Conservation (phyloP, 1,139 yeast species). For the Geotrichum citri-aurantii region DNA sequence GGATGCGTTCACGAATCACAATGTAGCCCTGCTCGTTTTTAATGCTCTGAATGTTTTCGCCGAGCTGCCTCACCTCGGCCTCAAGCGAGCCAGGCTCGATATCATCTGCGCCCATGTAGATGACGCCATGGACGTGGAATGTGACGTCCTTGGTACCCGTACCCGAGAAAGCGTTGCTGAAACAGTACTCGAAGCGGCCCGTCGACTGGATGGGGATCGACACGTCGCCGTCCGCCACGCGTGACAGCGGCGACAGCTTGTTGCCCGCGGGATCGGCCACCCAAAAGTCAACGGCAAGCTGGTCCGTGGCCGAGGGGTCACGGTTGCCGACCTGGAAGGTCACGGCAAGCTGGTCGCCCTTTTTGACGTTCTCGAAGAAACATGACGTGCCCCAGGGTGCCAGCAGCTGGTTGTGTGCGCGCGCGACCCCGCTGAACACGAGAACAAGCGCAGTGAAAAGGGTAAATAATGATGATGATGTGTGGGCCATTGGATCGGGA, state of each 20-base stretch:
- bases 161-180: slow-evolving; percentile 75
- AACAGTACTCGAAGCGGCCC: slow-evolving; percentile 86
- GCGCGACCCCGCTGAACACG: slow-evolving; percentile 20
- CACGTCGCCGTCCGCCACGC: slow-evolving; percentile 77
- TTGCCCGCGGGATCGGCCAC: slow-evolving; percentile 57
- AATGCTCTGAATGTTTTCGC: slow-evolving; percentile 75
- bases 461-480: not conserved
- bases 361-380: slow-evolving; percentile 75
- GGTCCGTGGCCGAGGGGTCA: slow-evolving; percentile 71
- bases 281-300: slow-evolving; percentile 70
- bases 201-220: slow-evolving; percentile 54
- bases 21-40: slow-evolving; percentile 84
- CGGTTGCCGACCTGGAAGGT: slow-evolving; percentile 93
- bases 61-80: slow-evolving; percentile 70
- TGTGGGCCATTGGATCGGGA: not conserved
- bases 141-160: slow-evolving; percentile 83
- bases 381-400: slow-evolving; percentile 87
- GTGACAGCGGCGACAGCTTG: slow-evolving; percentile 46
- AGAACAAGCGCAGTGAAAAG: slow-evolving; percentile 10
- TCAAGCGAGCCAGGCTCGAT: slow-evolving; percentile 80
- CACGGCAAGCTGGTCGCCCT: slow-evolving; percentile 81
- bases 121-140: slow-evolving; percentile 90
- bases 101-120: slow-evolving; percentile 79
- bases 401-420: slow-evolving; percentile 75
- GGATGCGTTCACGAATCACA: slow-evolving; percentile 94